phyloP scores from a whole-genome alignment of 2,329 filamentous ascomycete genomes.

The Botrytis tulipae region DNA sequence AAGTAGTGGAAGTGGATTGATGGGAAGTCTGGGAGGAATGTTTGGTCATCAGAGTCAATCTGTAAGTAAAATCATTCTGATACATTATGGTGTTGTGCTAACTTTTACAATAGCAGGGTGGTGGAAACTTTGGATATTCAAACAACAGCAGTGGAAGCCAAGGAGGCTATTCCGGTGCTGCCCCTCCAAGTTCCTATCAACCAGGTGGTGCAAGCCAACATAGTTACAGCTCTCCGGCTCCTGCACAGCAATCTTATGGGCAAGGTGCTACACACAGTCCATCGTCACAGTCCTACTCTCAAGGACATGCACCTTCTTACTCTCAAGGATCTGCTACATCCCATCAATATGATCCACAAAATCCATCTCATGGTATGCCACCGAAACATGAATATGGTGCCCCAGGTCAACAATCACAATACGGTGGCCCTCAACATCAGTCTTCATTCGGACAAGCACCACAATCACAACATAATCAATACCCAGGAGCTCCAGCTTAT shows the following conservation, averaged over 20 bases:
- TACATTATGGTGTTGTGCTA: conserved; percentile 24
- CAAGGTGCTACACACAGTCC: conserved; percentile 7
- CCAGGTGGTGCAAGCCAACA: conserved; percentile 34
- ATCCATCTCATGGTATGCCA: conserved; percentile 6
- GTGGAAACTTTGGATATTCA: conserved; percentile 63
- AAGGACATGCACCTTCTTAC: conserved; percentile 6
- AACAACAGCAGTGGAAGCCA: conserved; percentile 46
- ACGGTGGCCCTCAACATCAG: conserved; percentile 33
- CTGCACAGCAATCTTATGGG: conserved; percentile 18
- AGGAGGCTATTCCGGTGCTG: conserved; percentile 58
- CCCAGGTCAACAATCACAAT: conserved; percentile 29
- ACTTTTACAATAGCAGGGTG: conserved; percentile 36
- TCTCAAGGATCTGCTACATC: conserved; percentile 14
- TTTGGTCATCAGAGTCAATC: conserved; percentile 31
- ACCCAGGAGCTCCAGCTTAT: conserved; percentile 26
- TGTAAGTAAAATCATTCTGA: conserved; percentile 23
- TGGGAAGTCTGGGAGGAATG: conserved; percentile 36
- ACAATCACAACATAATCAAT: conserved; percentile 26
- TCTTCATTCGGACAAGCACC: conserved; percentile 26
- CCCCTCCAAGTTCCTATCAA: conserved; percentile 62
- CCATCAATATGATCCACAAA: conserved; percentile 21
- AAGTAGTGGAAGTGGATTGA: conserved; percentile 30
- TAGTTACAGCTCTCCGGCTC: conserved; percentile 27
- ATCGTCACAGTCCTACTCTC: conserved; percentile 23
- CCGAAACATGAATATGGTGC: conserved; percentile 21